These are phyloP conservation scores for Jackrogersella minutella DNA, from an alignment of 495 filamentous ascomycete genomes.

Conservation along the genomic window DNA sequence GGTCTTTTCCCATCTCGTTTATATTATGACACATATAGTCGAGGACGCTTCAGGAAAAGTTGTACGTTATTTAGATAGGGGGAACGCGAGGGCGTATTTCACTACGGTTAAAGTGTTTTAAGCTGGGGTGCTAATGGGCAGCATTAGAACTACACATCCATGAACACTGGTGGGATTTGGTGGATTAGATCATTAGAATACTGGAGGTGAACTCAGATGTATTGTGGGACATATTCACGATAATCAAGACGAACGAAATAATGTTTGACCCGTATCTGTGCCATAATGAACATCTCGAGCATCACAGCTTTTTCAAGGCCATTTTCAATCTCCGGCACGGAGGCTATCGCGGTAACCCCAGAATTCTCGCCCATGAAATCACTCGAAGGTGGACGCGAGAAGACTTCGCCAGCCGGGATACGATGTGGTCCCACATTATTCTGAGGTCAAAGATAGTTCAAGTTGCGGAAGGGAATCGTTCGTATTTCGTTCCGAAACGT, in stretches of 20 bases:
- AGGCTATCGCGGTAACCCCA: conserved; percentile 62
- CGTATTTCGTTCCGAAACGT: conserved; percentile 44
- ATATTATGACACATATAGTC: no score
- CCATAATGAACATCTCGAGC: conserved; percentile 75
- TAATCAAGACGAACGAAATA: background rate
- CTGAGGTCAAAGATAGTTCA: conserved; percentile 3
- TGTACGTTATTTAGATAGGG: no score
- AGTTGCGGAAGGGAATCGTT: conserved; percentile 43
- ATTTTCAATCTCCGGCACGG: conserved; percentile 63
- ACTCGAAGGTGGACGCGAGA: conserved; percentile 57
- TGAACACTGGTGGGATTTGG: no score
- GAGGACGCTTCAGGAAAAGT: no score
- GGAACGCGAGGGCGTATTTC: no score
- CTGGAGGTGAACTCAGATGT: background rate
- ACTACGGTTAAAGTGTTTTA: no score
- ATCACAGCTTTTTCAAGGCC: conserved; percentile 89
- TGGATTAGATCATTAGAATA: background rate
- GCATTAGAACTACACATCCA: no score
- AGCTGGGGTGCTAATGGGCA: no score
- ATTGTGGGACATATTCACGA: background rate
- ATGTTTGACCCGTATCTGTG: conserved; percentile 98
- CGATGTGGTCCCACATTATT: conserved; percentile 19
- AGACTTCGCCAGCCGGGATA: conserved; percentile 59
- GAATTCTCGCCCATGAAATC: conserved; percentile 59
- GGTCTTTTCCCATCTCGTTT: no score